Evolutionary conservation across 2,329 filamentous ascomycete species (phyloP).

Genomic region (Didymella pinodella): DNA sequence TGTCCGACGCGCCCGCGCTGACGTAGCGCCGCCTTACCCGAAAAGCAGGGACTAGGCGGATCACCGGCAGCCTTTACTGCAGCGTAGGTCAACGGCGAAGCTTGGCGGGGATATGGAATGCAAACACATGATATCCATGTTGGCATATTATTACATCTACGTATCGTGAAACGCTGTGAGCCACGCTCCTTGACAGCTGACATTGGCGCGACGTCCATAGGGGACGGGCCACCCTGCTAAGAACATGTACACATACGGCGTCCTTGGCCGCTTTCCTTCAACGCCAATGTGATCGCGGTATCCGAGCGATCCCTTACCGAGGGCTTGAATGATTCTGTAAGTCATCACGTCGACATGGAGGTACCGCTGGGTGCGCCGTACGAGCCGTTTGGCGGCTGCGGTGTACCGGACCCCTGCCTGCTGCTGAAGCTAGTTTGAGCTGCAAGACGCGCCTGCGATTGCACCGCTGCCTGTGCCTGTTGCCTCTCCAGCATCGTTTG

Average conservation of each 20-base stretch:
- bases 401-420: slow-evolving; percentile 47
- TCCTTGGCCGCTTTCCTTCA: slow-evolving; percentile 10
- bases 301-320: slow-evolving; percentile 20
- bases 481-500: slow-evolving; percentile 49
- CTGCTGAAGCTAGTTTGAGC: slow-evolving; percentile 47
- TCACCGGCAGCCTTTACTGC: slow-evolving; percentile 1
- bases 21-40: slow-evolving; percentile 22
- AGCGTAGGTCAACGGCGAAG: slow-evolving; percentile 11
- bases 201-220: slow-evolving; percentile 2
- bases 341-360: slow-evolving; percentile 34
- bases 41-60: slow-evolving; percentile 31
- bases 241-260: slow-evolving; percentile 9
- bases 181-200: slow-evolving; percentile 11
- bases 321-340: slow-evolving; percentile 3
- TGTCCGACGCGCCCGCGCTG: slow-evolving; percentile 7
- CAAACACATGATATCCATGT: neutral
- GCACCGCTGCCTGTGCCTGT: slow-evolving; percentile 41
- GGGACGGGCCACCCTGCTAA: slow-evolving; percentile 5
- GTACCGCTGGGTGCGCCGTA: slow-evolving; percentile 38
- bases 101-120: neutral
- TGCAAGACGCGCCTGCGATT: slow-evolving; percentile 48
- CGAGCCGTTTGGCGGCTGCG: slow-evolving; percentile 46
- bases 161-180: slow-evolving; percentile 4
- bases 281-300: slow-evolving; percentile 31
- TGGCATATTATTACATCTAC: slow-evolving; percentile 13